These are phyloP conservation scores for Amanita inopinata DNA, from an alignment of 768 basidiomycete species.

Conservation along the genomic window DNA sequence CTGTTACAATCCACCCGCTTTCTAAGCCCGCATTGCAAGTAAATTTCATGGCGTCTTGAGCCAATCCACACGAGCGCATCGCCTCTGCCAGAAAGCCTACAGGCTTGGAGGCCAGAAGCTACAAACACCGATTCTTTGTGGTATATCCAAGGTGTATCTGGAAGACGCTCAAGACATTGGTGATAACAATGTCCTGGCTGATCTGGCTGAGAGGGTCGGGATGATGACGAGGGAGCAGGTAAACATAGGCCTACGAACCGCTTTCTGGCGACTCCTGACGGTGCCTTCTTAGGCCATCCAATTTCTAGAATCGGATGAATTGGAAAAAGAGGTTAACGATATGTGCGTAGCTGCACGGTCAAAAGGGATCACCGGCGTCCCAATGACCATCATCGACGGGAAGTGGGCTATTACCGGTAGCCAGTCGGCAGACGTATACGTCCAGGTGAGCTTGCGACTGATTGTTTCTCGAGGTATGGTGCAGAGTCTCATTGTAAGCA, in stretches of 20 bases:
- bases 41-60: conserved; percentile 50
- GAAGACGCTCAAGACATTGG: conserved; percentile 56
- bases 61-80: conserved; percentile 62
- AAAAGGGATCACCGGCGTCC: conserved; percentile 70
- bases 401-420: conserved; percentile 73
- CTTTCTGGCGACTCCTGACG: conserved; percentile 1
- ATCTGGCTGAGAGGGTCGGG: conserved; percentile 42
- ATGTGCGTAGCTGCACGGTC: conserved; percentile 53
- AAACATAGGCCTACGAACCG: conserved; percentile 15
- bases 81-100: conserved; percentile 62
- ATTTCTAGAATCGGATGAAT: conserved; percentile 60
- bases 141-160: conserved; percentile 58
- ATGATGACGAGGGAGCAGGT: conserved; percentile 57
- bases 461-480: too few species aligned
- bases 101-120: conserved; percentile 47
- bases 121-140: conserved; percentile 47
- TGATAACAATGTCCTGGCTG: conserved; percentile 47
- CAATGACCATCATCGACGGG: conserved; percentile 69
- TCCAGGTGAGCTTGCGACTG: conserved; percentile 37
- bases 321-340: conserved; percentile 51
- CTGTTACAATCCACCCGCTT: conserved; percentile 6
- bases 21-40: conserved; percentile 23
- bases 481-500: too few species aligned
- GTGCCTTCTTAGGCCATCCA: conserved; percentile 35
- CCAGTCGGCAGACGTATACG: conserved; percentile 61